Evolutionary conservation across 2,329 filamentous ascomycete species (phyloP), one percentile per base, ranked within the genome.

Genomic region (Akanthomyces dipterigenus): DNA sequence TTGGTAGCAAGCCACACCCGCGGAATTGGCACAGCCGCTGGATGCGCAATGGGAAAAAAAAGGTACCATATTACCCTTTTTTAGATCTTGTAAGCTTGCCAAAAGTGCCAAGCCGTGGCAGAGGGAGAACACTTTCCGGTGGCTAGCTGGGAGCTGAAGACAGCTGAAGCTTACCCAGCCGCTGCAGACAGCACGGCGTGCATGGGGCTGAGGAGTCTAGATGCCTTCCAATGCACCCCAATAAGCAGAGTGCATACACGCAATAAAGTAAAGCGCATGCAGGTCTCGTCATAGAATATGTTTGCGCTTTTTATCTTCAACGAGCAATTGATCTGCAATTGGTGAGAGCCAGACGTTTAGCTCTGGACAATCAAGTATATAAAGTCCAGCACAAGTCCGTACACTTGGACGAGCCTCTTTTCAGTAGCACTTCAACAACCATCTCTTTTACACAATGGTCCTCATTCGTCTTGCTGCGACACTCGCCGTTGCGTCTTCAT

Each of bases 161-260:
- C 31, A 34, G 31, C 31, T 34, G 31, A 34, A 34, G 7, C 31
- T 34, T 34, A 11, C 31, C 31, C 31, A 34, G 31, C 31, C 7
- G 31, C 31, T 34, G 31, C 31, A 34, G 16, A 53, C 42, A 28
- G 24, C 54, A 56, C 54, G 20, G 16, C 46, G 40, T 60, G 48
- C 57, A 60, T 60, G 48, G 14, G 28, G 57, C 57, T 60, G 49
- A 53, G 24, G 11, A 9, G 48, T 45, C 57, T 60, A 46, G 57
- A 54, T 26, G 49, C 24, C 18, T 28, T 5, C 4, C 11, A 9
- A 34, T 34, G 31, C 31, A 34, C 31, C 9, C 40, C 2, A 22
- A 38, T 18, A 31, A 40, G 31, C 31, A 34, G 7, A 34, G 2
- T 34, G 4, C 31, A 34, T 34, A 9, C 31, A 34, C 31, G 31